Conservation (phyloP, 495 filamentous ascomycete species). For the Penicillium egyptiacum region DNA sequence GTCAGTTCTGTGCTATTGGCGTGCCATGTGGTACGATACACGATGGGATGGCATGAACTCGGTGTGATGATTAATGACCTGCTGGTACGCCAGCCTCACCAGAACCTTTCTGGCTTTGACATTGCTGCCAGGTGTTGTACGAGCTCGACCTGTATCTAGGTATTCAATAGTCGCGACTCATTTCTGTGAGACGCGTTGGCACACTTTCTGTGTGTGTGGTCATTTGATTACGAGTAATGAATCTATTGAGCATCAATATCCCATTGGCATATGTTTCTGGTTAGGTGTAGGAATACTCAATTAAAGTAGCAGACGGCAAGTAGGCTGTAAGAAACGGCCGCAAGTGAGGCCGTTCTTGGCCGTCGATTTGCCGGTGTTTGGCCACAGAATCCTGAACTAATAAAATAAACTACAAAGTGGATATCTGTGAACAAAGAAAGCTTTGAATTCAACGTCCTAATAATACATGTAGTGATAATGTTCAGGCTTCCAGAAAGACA, state of each 20-base stretch:
- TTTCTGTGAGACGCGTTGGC: constrained; percentile 8
- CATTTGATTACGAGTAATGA: constrained; percentile 15
- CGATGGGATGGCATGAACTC: constrained; percentile 25
- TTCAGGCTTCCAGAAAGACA: too few relatives aligned
- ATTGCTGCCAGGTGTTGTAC: constrained; percentile 4
- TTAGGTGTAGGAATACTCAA: too few relatives aligned
- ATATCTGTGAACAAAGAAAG: not conserved
- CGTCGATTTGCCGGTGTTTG: too few relatives aligned
- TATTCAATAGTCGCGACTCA: constrained; percentile 15
- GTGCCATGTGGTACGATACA: constrained; percentile 24
- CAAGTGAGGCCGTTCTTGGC: too few relatives aligned
- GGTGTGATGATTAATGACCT: constrained; percentile 32
- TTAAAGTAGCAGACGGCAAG: too few relatives aligned
- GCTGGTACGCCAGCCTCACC: constrained; percentile 15
- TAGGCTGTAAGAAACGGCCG: too few relatives aligned
- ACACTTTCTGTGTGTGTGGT: constrained; percentile 8
- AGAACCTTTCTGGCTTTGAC: constrained; percentile 10
- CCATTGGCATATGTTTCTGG: not conserved
- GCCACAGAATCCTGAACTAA: too few relatives aligned
- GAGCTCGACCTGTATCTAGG: constrained; percentile 7
- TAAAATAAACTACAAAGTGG: not conserved
- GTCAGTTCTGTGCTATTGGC: constrained; percentile 21
- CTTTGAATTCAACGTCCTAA: too few relatives aligned
- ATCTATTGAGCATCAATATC: constrained; percentile 5
- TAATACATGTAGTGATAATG: not conserved